Evolutionary conservation across 176 grass and related monocot genomes (phyloP).

Genomic region (bread wheat (Triticum aestivum)): IWGSC_CS_RefSeq_v2.1 NC_057806.1:672035621-672036120

Average conservation of each 20-base stretch:
- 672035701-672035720: not conserved
- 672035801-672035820: not conserved
- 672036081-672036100: constrained; percentile 1
- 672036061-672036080: constrained; percentile 32
- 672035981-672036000: not conserved
- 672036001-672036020: constrained; percentile 23
- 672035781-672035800: not conserved
- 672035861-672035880: not conserved
- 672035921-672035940: too few species aligned
- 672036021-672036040: constrained; percentile 17
- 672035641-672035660: not conserved
- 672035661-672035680: not conserved
- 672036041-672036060: constrained; percentile 36
- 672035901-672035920: too few species aligned
- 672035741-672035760: constrained; percentile 44
- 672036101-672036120: not conserved
- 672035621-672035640: not conserved
- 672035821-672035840: not conserved
- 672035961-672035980: too few species aligned
- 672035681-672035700: not conserved
- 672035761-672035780: constrained; percentile 29
- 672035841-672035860: not conserved
- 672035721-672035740: constrained; percentile 42
- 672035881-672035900: too few species aligned
- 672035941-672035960: too few species aligned